Base-by-base conservation (phyloP, 306 rosid genomes). In the Fragaria iinumae region DNA sequence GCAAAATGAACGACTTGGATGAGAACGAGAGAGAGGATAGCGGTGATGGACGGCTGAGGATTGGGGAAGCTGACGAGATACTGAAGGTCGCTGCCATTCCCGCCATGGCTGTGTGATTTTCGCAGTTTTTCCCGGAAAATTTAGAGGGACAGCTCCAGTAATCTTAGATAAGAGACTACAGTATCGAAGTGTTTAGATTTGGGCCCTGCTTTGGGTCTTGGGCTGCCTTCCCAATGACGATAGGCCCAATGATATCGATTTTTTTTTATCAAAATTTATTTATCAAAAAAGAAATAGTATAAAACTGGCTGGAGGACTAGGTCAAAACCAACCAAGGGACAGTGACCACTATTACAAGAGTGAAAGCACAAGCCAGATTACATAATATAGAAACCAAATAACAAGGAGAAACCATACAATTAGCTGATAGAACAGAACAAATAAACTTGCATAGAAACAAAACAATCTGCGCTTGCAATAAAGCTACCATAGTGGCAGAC, bases 11-110 rank as follows among this genome's bases (percentile, higher is more conserved):
- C 6, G 86, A 83, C 81, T 79, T 86, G 18, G 83, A 79, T 6
- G 89, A 75, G 77, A 77, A 79, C 0, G 89, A 83, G 17, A 63
- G 72, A 2, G 88, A 77, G 1, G 79, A 73, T 2, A 75, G 71
- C 17, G 77, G 72, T 63, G 86, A 78, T 25, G 81, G 75, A 29
- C 69, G 81, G 83, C 20, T 21, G 76, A 79, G 79, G n/a, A 74
- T n/a, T 29, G 91, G 75, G 41, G 91, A 84, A 50, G 87, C 71
- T 4, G 87, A 75, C 0, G 90, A 88, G 83, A 84, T 67, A 60
- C 76, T 86, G 27, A 86, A 79, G 84, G 77, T 72, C 5, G 87
- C 67, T 27, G 86, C 76, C 27, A 74, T 83, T 87, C 86, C 93
- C 89, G 91, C 93, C 91, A 91, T 84, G 45, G 78, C 27, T 32